Percentiles rank a stretch among this genome's conserved stretches.
Evolutionary conservation across 176 grass and related monocot species (phyloP).

Genomic region (Ananas comosus): DNA sequence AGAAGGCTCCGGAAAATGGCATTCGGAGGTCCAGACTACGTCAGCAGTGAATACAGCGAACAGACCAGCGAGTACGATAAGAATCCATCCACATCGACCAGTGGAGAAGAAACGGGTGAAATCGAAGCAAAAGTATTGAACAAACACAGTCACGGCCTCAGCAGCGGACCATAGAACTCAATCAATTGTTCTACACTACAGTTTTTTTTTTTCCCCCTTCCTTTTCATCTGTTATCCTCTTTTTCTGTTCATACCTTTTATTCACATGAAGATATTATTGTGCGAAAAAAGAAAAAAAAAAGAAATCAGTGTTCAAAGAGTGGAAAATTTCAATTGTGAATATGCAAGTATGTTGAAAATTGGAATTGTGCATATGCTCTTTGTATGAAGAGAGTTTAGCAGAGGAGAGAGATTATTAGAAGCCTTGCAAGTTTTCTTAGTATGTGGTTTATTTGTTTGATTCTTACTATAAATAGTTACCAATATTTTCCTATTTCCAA

Average conservation of each 20-base stretch:
- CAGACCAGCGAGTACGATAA: conserved; percentile 50
- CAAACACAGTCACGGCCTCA: conserved; percentile 5
- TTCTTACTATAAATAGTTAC: no score
- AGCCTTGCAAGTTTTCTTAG: no score
- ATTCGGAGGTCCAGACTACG: conserved; percentile 47
- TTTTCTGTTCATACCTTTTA: not conserved
- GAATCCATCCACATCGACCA: conserved; percentile 33
- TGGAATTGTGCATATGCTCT: no score
- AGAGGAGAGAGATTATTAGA: no score
- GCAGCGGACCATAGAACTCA: not conserved
- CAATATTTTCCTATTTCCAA: no score
- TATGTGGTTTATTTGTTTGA: no score
- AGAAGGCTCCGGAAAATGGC: conserved; percentile 49
- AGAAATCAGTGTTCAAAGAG: no score
- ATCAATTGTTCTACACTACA: not conserved
- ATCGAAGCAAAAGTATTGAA: conserved; percentile 4
- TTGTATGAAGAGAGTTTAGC: no score
- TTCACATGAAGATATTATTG: not conserved
- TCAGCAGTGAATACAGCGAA: conserved; percentile 51
- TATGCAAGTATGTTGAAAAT: no score
- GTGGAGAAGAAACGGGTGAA: conserved; percentile 35
- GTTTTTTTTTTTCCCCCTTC: not conserved
- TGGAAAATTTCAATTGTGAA: no score
- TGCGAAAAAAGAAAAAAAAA: not conserved
- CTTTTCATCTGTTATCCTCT: not conserved